phyloP scores from a whole-genome alignment of 768 basidiomycete species.

The Chalciporus chontae region DNA sequence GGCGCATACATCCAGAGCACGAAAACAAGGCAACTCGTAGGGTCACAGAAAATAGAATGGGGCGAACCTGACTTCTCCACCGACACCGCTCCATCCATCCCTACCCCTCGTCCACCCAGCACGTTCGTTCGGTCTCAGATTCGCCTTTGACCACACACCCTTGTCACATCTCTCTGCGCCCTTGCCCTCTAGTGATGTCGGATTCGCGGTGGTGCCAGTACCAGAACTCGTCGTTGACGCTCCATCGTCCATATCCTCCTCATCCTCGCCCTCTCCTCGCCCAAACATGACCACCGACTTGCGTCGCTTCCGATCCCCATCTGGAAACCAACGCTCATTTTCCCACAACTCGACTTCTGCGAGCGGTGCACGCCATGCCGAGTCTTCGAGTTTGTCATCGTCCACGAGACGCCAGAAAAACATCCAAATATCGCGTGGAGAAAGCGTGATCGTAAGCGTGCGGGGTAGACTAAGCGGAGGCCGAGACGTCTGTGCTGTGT shows the following conservation, averaged over 20 bases:
- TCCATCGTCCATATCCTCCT: not conserved
- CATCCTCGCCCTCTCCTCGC: conserved; percentile 12
- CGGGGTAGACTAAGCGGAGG: not conserved
- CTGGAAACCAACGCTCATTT: conserved; percentile 62
- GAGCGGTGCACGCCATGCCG: conserved; percentile 61
- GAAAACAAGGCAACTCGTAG: too few species aligned
- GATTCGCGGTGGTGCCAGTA: not conserved
- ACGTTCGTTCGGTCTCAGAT: conserved; percentile 44
- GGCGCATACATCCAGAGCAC: too few species aligned
- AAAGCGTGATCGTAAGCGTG: conserved; percentile 10
- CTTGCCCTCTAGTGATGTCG: conserved; percentile 14
- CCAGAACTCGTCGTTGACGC: conserved; percentile 5
- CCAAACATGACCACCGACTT: conserved; percentile 2
- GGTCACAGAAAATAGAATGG: too few species aligned
- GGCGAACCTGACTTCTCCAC: conserved; percentile 60
- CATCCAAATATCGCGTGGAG: conserved; percentile 28
- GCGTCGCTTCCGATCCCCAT: conserved; percentile 1
- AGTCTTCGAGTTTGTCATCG: conserved; percentile 62
- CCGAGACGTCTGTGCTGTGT: not conserved
- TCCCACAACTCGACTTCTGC: conserved; percentile 75
- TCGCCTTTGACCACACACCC: conserved; percentile 36
- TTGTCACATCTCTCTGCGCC: not conserved
- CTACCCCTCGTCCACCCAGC: conserved; percentile 66
- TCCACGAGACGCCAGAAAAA: conserved; percentile 44
- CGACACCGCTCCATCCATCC: conserved; percentile 67